These are phyloP conservation scores for Phycomyces blakesleeanus DNA, from an alignment of 192 early-diverging fungal species.

Conservation along the genomic window DNA sequence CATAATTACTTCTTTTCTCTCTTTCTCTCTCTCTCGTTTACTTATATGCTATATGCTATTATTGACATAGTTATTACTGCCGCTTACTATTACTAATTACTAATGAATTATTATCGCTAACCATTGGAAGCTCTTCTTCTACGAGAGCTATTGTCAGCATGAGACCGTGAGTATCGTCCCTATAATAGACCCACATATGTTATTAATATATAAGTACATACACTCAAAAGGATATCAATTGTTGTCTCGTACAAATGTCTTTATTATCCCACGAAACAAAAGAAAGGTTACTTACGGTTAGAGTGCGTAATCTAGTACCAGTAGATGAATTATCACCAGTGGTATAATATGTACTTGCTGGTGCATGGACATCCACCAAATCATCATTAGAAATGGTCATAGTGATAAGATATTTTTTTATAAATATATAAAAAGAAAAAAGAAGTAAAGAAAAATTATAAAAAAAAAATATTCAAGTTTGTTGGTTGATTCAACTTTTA, in stretches of 20 bases:
- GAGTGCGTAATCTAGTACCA: constrained; percentile 16
- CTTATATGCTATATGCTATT: too few relatives aligned
- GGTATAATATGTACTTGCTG: constrained; percentile 30
- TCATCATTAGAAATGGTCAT: constrained; percentile 8
- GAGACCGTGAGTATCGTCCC: background rate
- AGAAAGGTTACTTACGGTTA: constrained; percentile 21
- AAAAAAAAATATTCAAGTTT: too few relatives aligned
- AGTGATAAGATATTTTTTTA: too few relatives aligned
- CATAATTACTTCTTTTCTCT: too few relatives aligned
- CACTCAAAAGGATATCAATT: background rate
- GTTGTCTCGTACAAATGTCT: background rate
- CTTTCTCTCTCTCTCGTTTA: too few relatives aligned
- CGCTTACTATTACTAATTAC: too few relatives aligned
- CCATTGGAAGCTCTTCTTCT: constrained; percentile 39
- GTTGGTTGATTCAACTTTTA: too few relatives aligned
- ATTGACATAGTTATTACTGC: background rate
- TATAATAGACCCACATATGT: too few relatives aligned
- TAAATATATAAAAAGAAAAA: background rate
- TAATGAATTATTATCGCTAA: constrained; percentile 19
- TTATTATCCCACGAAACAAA: background rate
- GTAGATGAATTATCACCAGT: constrained; percentile 22
- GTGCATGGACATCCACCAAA: constrained; percentile 25
- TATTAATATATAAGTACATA: background rate
- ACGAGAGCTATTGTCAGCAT: constrained; percentile 8
- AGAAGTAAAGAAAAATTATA: too few relatives aligned